Base-by-base conservation (phyloP, 768 basidiomycete genomes). In the Albatrellus ellisii region DNA sequence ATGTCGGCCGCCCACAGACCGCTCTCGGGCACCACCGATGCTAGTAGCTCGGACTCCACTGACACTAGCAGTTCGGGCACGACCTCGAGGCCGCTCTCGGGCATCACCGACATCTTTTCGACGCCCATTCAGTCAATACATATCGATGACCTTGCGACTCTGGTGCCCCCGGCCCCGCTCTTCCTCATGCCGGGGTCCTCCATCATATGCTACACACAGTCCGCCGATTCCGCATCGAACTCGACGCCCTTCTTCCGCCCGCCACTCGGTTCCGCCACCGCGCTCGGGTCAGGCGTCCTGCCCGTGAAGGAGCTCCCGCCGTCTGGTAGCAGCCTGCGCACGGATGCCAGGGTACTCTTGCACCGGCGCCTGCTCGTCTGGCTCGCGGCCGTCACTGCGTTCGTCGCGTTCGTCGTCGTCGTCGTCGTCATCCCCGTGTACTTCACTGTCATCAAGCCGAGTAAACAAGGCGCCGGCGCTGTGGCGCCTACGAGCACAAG, bases 61-160 rank as follows among this genome's bases (percentile, higher is more conserved):
- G n/a, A n/a, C n/a, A n/a, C n/a, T n/a, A n/a, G n/a, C n/a, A n/a
- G n/a, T n/a, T n/a, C n/a, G n/a, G n/a, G n/a, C n/a, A n/a, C n/a
- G n/a, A n/a, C n/a, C n/a, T n/a, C n/a, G n/a, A n/a, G 47, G 24
- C 50, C 50, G 0, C 2, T 35, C 11, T 51, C 50, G 17, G 39
- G 26, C 26, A 44, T 37, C 31, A 17, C 33, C 20, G 26, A 41
- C 4, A 41, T 40, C 20, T 50, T 42, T 21, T 25, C 32, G 17
- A 50, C 43, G 17, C 38, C 49, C 1, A 24, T 41, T 0, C 41
- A 44, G 17, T 42, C 49, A 1, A 14, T 45, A n/a, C 26, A 22
- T 11, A 9, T 14, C 40, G 14, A 41, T 11, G 39, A 46, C 15
- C 24, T 9, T 15, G 15, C 22, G 14, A 17, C 29, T 4, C 42